Evolutionary conservation across 208 protist species (phyloP).

Genomic region (Trypanosoma grayi): DNA sequence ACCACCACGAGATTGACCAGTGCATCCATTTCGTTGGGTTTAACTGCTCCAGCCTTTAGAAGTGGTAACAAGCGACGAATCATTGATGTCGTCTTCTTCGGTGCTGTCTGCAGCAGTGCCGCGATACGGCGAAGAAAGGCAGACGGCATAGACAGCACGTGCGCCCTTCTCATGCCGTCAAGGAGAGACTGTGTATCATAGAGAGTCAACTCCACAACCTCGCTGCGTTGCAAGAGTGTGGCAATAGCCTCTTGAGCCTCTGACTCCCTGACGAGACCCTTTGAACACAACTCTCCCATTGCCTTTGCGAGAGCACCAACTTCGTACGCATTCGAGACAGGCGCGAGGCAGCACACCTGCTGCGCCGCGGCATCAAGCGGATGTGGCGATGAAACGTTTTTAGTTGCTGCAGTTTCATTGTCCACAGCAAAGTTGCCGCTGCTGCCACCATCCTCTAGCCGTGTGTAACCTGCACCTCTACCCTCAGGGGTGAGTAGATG

Average conservation of each 20-base stretch:
- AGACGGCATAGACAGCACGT: slow-evolving; percentile 1
- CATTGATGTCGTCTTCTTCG: slow-evolving; percentile 14
- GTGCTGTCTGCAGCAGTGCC: slow-evolving; percentile 10
- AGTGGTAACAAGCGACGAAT: slow-evolving; percentile 20
- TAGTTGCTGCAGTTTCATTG: neutral
- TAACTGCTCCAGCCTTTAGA: slow-evolving; percentile 1
- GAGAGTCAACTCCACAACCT: slow-evolving; percentile 13
- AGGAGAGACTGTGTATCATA: slow-evolving; percentile 22
- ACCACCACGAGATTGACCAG: slow-evolving; percentile 13
- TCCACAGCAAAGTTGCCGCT: neutral
- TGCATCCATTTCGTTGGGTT: slow-evolving; percentile 2
- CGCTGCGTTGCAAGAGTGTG: slow-evolving; percentile 6
- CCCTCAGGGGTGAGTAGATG: slow-evolving; percentile 10
- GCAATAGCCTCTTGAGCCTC: slow-evolving; percentile 6
- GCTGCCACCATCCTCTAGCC: neutral
- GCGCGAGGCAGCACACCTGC: slow-evolving; percentile 20
- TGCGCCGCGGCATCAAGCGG: slow-evolving; percentile 14
- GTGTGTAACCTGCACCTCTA: neutral
- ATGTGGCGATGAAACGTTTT: neutral
- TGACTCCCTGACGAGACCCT: slow-evolving; percentile 7
- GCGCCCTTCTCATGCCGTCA: slow-evolving; percentile 9
- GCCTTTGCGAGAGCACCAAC: slow-evolving; percentile 33
- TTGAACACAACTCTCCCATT: slow-evolving; percentile 18
- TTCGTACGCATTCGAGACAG: slow-evolving; percentile 32
- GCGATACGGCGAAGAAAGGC: slow-evolving; percentile 9